Evolutionary conservation across 2,329 filamentous ascomycete genomes (phyloP), one percentile per base, ranked within the genome.

Genomic region (Aspergillus phoenicis): DNA sequence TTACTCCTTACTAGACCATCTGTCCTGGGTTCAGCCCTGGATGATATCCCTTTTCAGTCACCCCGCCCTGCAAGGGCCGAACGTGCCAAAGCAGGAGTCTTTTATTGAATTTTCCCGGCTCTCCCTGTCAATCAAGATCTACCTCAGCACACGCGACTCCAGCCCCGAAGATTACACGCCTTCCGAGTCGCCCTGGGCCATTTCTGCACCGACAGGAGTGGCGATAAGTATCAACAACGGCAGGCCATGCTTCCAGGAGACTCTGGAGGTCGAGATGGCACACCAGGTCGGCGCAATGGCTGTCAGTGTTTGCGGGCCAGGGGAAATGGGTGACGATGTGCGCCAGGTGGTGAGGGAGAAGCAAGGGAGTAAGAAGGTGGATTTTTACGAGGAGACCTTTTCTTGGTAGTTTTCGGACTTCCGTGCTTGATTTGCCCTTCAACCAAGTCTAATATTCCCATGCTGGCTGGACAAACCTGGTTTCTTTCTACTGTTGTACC

Each of bases 231-330:
- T 75, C 7, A 53, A 62, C 28, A 64, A 64, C 8, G 71, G 72
- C 20, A 71, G 70, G 41, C 73, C 72, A 3, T 69, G 64, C 41
- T 73, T 73, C 36, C 57, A 55, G 5, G 55, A 64, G 8, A 53
- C 72, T 6, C 15, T 75, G 4, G 68, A 69, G 8, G 58, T 48
- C 4, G 72, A 75, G 52, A 72, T 68, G 52, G 62, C 63, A 4
- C 59, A 66, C 38, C 73, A 75, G 30, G 61, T 75, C 0, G 73
- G 73, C 15, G 73, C 73, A 6, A 67, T 76, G 67, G 74, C 73
- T 4, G 75, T 78, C 7, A 76, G 72, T 64, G 73, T 78, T 2
- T 78, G 75, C 36, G 75, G 74, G 6, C 75, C 75, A 17, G 75
- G 75, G 13, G 65, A 67, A 2, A 63, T 78, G 57, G 74, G 75